Base-by-base conservation (phyloP, 257 asterid species). In the Jacaranda mimosifolia region DNA sequence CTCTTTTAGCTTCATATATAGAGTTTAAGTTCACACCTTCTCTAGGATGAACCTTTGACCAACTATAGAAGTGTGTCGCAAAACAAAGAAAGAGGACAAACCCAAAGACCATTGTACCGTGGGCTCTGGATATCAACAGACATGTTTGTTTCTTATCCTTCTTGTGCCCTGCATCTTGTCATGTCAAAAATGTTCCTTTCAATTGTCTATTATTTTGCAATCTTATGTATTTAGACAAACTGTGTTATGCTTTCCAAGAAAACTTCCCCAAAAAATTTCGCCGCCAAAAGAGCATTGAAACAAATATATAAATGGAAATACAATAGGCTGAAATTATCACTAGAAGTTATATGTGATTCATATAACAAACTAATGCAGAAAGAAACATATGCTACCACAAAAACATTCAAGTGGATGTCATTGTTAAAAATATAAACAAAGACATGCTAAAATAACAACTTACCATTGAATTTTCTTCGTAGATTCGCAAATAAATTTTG, bases 401-500 rank as follows among this genome's bases (percentile, higher is more conserved):
- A 68, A 63, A 42, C 3, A 15, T 15, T 17, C 39, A 6, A 14
- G 53, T 63, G 70, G 26, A 70, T 66, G 26, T 32, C 69, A 35
- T n/a, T 36, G 15, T 17, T 51, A 35, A 42, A 36, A 72, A 74
- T 26, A 72, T 38, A 62, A 72, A 79, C 68, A 51, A 72, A 71
- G 11, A 15, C 59, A 55, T 76, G 32, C 74, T 36, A 58, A 76
- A 65, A 9, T 49, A 80, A 53, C 59, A 74, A 51, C 79, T 78
- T 85, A 93, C 99, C 91, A 14, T 78, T 69, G 72, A 69, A 85
- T 89, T 88, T 95, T 58, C 73, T 83, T 72, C 89, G 89, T 62
- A 95, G 86, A 88, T 86, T 92, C 18, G 66, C 76, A 64, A 89
- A 75, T 73, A 82, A 82, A 84, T 89, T 86, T 85, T 91, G 93